A percentile compares a stretch with the other conserved stretches of the same genome.
These are phyloP conservation scores for Aureobasidium subglaciale DNA, from an alignment of 2,329 filamentous ascomycete species.

Conservation along the genomic window DNA sequence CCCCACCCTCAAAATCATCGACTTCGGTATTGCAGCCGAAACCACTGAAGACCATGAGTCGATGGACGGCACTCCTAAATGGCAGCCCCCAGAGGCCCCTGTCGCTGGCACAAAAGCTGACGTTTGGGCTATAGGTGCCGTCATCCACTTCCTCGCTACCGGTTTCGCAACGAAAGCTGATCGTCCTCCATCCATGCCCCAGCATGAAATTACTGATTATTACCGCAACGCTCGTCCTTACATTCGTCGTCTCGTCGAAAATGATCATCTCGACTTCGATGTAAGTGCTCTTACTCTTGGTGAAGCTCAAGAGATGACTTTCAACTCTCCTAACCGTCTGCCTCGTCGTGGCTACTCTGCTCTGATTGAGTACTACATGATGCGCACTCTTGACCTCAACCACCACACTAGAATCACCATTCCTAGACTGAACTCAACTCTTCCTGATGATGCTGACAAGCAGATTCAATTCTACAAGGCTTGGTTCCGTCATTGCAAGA, in stretches of 20 bases:
- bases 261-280: not conserved
- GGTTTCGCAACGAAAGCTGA: not conserved
- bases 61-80: not conserved
- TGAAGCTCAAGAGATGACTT: not conserved
- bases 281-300: not conserved
- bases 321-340: not conserved
- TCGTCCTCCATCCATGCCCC: not conserved
- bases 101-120: conserved; percentile 2
- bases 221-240: not conserved
- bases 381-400: not conserved
- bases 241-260: not conserved
- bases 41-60: not conserved
- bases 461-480: conserved; percentile 4
- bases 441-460: conserved; percentile 1
- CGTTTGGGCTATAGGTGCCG: conserved; percentile 2
- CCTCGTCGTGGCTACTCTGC: conserved; percentile 5
- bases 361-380: conserved; percentile 1
- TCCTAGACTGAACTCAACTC: not conserved
- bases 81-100: not conserved
- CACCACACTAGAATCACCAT: not conserved
- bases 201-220: not conserved
- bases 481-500: conserved; percentile 1
- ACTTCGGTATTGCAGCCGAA: conserved; percentile 6
- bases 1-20: not conserved
- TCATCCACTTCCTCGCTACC: conserved; percentile 4